A percentile compares a stretch with the other conserved stretches of the same genome.
phyloP scores from a whole-genome alignment of 2,329 filamentous ascomycete genomes.

The Fusarium sp. region DNA sequence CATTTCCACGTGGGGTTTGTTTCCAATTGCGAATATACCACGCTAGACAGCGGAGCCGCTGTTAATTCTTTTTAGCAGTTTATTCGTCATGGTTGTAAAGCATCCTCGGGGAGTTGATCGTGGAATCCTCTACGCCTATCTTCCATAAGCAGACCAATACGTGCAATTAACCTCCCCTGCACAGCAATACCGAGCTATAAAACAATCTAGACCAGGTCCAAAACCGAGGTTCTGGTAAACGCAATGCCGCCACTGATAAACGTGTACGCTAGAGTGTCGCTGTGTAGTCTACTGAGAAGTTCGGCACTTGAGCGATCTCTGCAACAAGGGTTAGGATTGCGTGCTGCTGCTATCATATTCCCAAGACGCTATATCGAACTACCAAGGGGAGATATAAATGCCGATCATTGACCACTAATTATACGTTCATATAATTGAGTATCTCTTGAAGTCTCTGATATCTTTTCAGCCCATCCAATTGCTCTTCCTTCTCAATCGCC shows the following conservation, averaged over 20 bases:
- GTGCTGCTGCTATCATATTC: constrained; percentile 19
- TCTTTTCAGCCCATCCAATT: background rate
- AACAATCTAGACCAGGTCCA: background rate
- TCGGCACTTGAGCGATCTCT: constrained; percentile 23
- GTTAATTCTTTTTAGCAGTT: background rate
- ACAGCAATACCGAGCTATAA: too few relatives aligned
- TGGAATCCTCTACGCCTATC: background rate
- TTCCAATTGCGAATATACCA: background rate
- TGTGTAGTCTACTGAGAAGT: background rate
- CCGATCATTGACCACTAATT: constrained; percentile 16
- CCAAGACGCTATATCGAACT: background rate
- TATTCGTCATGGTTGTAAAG: background rate
- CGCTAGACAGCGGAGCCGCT: too few relatives aligned
- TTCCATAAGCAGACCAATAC: too few relatives aligned
- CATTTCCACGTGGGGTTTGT: constrained; percentile 23
- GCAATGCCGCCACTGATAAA: constrained; percentile 20
- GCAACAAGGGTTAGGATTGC: constrained; percentile 25
- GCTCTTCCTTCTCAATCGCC: background rate
- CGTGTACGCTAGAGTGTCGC: constrained; percentile 27
- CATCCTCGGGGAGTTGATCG: constrained; percentile 15
- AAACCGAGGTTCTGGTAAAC: constrained; percentile 16
- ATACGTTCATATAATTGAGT: too few relatives aligned
- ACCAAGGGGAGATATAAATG: constrained; percentile 40
- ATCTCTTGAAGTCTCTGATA: background rate
- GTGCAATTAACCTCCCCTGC: too few relatives aligned